Conservation (phyloP, 495 filamentous ascomycete genomes). For the Hypoxylon lienhwacheense region DNA sequence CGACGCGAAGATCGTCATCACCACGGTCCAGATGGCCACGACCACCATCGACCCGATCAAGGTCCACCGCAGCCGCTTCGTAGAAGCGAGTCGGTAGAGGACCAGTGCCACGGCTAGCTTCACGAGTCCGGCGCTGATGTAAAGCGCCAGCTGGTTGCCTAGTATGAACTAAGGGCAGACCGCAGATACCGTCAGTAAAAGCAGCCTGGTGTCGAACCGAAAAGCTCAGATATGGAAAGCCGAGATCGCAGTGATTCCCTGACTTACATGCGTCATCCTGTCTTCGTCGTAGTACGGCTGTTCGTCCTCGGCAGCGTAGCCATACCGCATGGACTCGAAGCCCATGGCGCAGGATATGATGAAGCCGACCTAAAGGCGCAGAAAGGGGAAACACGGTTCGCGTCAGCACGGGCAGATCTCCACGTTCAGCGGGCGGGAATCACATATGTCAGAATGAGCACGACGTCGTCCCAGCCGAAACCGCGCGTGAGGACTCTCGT, state of each 20-base stretch:
- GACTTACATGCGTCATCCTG: slow-evolving; percentile 22
- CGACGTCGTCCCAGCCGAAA: slow-evolving; percentile 37
- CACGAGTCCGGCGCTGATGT: slow-evolving; percentile 36
- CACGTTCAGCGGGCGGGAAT: too few species aligned
- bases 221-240: too few species aligned
- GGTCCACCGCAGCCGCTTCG: slow-evolving; percentile 24
- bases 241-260: too few species aligned
- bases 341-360: slow-evolving; percentile 33
- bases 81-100: slow-evolving; percentile 32
- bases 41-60: slow-evolving; percentile 31
- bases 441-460: slow-evolving; percentile 35
- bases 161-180: slow-evolving; percentile 25
- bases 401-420: too few species aligned
- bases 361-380: slow-evolving; percentile 26
- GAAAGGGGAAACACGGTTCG: too few species aligned
- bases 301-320: slow-evolving; percentile 31
- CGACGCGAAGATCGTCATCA: slow-evolving; percentile 37
- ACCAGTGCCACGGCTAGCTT: slow-evolving; percentile 38
- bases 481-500: slow-evolving; percentile 25
- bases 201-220: too few species aligned
- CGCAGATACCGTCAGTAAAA: slow-evolving; percentile 5
- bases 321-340: slow-evolving; percentile 36
- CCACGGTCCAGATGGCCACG: slow-evolving; percentile 33
- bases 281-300: slow-evolving; percentile 30
- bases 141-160: slow-evolving; percentile 34